Evolutionary conservation across 441 rosid species (phyloP).

Genomic region (Gossypium lobatum): DNA sequence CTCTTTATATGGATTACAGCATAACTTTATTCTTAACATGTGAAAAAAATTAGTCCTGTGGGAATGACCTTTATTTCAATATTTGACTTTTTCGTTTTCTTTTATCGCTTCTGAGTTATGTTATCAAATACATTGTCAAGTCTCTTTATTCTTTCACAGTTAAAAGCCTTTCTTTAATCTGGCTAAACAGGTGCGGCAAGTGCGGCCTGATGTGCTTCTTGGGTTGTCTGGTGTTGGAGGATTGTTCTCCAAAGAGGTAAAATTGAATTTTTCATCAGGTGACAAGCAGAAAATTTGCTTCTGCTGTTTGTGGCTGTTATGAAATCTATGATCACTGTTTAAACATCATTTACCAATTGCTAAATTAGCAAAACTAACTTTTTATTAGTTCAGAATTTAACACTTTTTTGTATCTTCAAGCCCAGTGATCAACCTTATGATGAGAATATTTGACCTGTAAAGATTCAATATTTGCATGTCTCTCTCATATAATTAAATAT

Average conservation of each 20-base stretch:
- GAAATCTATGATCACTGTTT: not conserved
- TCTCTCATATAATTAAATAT: not conserved
- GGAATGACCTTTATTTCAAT: not conserved
- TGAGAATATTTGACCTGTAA: not conserved
- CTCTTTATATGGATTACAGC: slow-evolving; percentile 15
- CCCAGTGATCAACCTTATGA: not conserved
- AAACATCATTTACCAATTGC: no score
- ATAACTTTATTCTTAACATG: not conserved
- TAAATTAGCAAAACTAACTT: no score
- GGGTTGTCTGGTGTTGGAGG: slow-evolving; percentile 99
- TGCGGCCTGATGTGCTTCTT: slow-evolving; percentile 97
- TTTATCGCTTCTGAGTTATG: not conserved
- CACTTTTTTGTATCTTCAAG: not conserved
- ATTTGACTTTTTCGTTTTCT: not conserved
- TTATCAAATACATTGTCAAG: not conserved
- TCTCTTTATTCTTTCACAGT: not conserved
- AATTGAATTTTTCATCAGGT: slow-evolving; percentile 14
- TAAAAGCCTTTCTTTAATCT: slow-evolving; percentile 8
- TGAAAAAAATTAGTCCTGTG: not conserved
- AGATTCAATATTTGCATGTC: not conserved
- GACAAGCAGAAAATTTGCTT: not conserved
- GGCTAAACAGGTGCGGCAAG: slow-evolving; percentile 71
- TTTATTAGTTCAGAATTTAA: not conserved
- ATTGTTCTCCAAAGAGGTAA: slow-evolving; percentile 91
- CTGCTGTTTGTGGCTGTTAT: not conserved